Base-by-base conservation (phyloP, 495 filamentous ascomycete genomes). In the Xeromyces bisporus region DNA sequence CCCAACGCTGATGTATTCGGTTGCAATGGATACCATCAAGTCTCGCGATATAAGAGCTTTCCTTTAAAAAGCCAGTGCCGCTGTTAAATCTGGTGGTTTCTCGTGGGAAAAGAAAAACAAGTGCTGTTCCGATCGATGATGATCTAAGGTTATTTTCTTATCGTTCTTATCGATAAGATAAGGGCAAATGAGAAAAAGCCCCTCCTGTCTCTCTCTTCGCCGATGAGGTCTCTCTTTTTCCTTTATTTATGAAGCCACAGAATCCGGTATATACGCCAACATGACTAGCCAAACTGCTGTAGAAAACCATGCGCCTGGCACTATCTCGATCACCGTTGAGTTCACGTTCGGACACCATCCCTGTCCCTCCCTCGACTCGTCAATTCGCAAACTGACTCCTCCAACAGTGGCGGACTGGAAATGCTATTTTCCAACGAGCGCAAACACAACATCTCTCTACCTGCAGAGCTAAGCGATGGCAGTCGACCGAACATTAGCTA, bases 371-470 rank as follows among this genome's bases (percentile, higher is more conserved):
- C 21, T 26, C 8, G 13, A 30, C 34, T 7, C 14, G 24, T 3
- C 7, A 6, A 15, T 29, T 20, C 28, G n/a, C 15, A 44, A 31
- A 11, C 39, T 49, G 18, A 48, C 27, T 36, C 18, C 33, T 35
- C 7, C 16, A 18, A 34, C 36, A 93, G 89, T 38, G 89, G 89
- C 29, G 89, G 89, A 12, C 72, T 97, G n/a, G 89, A 97, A 52
- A 75, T 92, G 51, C 71, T 97, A 33, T 97, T 97, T 51, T 70
- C 74, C 12, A 81, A 93, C 46, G 59, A 80, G 48, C 68, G 71
- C 28, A 77, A 72, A 35, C 79, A 86, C 44, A 53, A 58, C 1
- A 41, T 97, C 26, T 58, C 66, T 10, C 39, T 96, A 15, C 80
- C 89, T 18, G 55, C 64, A n/a, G 58, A 41, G 16, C 65, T 76